phyloP scores from a whole-genome alignment of 352 stramenopile genomes.

The Phytopythium oedochilum region DNA sequence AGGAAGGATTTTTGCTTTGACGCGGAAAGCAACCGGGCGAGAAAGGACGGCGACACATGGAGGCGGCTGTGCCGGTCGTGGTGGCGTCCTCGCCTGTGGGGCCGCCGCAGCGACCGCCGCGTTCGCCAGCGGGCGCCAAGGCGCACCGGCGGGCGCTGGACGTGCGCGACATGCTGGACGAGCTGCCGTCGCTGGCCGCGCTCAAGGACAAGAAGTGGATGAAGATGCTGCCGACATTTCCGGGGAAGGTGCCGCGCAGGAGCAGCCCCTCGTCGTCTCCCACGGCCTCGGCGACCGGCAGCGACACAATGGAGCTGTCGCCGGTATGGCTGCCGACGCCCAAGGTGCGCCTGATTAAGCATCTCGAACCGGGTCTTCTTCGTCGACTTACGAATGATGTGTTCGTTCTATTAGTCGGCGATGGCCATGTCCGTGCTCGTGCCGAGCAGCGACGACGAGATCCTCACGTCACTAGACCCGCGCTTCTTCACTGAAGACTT shows the following conservation, averaged over 20 bases:
- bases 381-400: background rate
- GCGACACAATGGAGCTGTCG: constrained; percentile 18
- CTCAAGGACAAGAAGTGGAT: constrained; percentile 72
- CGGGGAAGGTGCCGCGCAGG: constrained; percentile 15
- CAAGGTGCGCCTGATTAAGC: no score
- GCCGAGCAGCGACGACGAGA: constrained; percentile 52
- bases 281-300: constrained; percentile 10
- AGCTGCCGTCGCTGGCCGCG: constrained; percentile 44
- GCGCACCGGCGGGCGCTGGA: constrained; percentile 26
- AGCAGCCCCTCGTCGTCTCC: background rate
- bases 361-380: no score
- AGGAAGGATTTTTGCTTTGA: background rate
- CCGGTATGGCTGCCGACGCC: constrained; percentile 31
- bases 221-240: constrained; percentile 37
- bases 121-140: constrained; percentile 5
- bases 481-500: constrained; percentile 83
- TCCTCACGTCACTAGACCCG: constrained; percentile 67
- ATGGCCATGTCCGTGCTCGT: constrained; percentile 61
- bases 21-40: background rate
- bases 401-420: constrained; percentile 12
- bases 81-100: background rate
- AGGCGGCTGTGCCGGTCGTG: constrained; percentile 7
- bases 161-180: constrained; percentile 53
- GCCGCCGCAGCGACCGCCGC: constrained; percentile 6
- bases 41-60: constrained; percentile 8